Conservation (phyloP, 805 yeast species). For the Candida endomychidarum region DNA sequence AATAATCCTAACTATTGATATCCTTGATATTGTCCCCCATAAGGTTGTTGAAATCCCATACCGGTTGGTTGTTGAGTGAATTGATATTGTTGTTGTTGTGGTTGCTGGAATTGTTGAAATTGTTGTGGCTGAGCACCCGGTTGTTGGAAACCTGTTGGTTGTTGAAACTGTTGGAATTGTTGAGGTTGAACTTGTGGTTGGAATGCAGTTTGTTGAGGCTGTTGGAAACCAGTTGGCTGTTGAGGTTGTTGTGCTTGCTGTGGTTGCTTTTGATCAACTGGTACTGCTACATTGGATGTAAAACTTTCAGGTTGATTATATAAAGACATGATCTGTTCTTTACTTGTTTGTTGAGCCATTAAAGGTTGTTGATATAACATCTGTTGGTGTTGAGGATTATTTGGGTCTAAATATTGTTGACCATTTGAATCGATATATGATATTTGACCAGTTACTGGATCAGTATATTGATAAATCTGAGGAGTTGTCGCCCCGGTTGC, state of each 20-base stretch:
- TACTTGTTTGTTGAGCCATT: slow-evolving; percentile 36
- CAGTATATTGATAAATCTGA: slow-evolving; percentile 66
- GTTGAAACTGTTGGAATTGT: slow-evolving; percentile 11
- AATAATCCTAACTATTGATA: slow-evolving; percentile 9
- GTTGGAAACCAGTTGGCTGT: slow-evolving; percentile 12
- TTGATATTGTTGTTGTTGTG: slow-evolving; percentile 9
- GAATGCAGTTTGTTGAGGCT: slow-evolving; percentile 13
- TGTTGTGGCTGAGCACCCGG: slow-evolving; percentile 8
- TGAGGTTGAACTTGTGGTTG: slow-evolving; percentile 16
- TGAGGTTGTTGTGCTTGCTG: slow-evolving; percentile 16
- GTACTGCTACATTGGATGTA: slow-evolving; percentile 28
- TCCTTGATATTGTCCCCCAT: slow-evolving; percentile 6
- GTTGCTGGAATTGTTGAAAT: slow-evolving; percentile 10
- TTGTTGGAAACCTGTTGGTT: slow-evolving; percentile 13
- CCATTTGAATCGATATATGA: slow-evolving; percentile 67
- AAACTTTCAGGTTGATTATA: slow-evolving; percentile 39
- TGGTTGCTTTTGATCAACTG: slow-evolving; percentile 15
- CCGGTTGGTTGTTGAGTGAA: slow-evolving; percentile 20
- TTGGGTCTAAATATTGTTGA: slow-evolving; percentile 58
- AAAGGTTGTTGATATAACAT: slow-evolving; percentile 32
- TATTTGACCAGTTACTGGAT: slow-evolving; percentile 67
- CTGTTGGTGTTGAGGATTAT: slow-evolving; percentile 44
- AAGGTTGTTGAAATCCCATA: slow-evolving; percentile 19
- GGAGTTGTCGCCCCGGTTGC: slow-evolving; percentile 26
- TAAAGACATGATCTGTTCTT: slow-evolving; percentile 40